A percentile compares a stretch with the other conserved stretches of the same genome.
Evolutionary conservation across 768 basidiomycete species (phyloP).

Genomic region (Mycena vitilis): DNA sequence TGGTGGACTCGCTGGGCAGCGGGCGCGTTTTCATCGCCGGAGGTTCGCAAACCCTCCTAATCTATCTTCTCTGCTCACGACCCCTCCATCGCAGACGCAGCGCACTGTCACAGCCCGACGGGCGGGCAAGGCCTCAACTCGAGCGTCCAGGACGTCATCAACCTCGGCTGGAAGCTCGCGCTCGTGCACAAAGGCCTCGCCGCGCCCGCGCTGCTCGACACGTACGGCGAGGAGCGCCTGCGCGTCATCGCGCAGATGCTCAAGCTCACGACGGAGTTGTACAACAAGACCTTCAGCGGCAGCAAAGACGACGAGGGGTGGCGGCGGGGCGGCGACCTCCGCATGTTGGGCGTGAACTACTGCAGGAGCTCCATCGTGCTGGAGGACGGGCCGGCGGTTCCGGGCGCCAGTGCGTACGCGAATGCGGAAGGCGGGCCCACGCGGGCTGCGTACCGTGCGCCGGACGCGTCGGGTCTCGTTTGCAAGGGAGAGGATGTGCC

Average conservation of each 20-base stretch:
- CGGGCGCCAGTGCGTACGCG: background rate
- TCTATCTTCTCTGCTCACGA: too few species aligned
- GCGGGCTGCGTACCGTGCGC: too few species aligned
- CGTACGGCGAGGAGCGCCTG: slow-evolving; percentile 58
- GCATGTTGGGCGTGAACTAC: slow-evolving; percentile 60
- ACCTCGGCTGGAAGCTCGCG: slow-evolving; percentile 59
- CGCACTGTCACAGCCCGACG: slow-evolving; percentile 49
- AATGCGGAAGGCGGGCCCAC: too few species aligned
- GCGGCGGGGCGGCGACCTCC: slow-evolving; percentile 38
- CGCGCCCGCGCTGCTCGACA: slow-evolving; percentile 48
- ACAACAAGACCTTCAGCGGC: slow-evolving; percentile 39
- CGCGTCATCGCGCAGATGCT: slow-evolving; percentile 61
- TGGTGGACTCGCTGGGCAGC: slow-evolving; percentile 54
- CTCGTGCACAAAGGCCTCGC: slow-evolving; percentile 53
- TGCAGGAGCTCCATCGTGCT: slow-evolving; percentile 55
- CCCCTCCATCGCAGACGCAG: slow-evolving; percentile 51
- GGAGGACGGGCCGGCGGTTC: slow-evolving; percentile 12
- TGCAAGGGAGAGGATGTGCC: background rate
- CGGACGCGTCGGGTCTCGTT: slow-evolving; percentile 23
- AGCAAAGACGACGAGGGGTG: slow-evolving; percentile 3
- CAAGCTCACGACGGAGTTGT: slow-evolving; percentile 47
- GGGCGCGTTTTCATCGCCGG: slow-evolving; percentile 61
- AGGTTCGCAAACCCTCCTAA: slow-evolving; percentile 43
- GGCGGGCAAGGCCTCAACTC: slow-evolving; percentile 56
- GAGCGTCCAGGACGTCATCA: slow-evolving; percentile 53